Base-by-base conservation (phyloP, 495 filamentous ascomycete genomes). In the Penicillium tannophilum region DNA sequence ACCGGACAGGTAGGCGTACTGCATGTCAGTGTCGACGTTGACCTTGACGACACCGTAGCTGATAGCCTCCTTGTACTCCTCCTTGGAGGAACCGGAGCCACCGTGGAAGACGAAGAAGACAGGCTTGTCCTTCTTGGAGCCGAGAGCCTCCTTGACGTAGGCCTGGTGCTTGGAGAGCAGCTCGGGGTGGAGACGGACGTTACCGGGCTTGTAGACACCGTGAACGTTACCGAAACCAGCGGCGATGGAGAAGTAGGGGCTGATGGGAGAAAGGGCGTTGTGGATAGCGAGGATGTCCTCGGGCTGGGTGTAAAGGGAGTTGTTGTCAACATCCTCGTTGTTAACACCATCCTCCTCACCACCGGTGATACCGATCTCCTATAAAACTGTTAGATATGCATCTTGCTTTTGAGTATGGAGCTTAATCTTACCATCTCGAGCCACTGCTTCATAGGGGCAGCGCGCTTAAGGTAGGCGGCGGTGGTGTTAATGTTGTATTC, bases 41-140 rank as follows among this genome's bases (percentile, higher is more conserved):
- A 99, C 94, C 88, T 99, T 99, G 79, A 97, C 89, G 60, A 99
- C 95, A 78, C 94, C 93, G 75, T 94, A 88, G 64, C 79, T 75
- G 73, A 98, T 97, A 63, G 93, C 93, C 66, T 90, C 84, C 51
- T 72, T 82, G 82, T 87, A 98, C 79, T 98, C 94, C 58, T 88
- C 73, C 83, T 96, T 95, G 72, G 84, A 81, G 51, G 88, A 93
- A 58, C 94, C 95, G 55, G 90, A 93, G 61, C 94, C 94, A 64
- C 95, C 95, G 82, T 99, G 94, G 87, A 99, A 99, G 73, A 99
- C 94, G 74, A 99, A 89, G 86, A 95, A 97, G 68, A 97, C 87
- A 55, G 95, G 94, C 86, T 97, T 97, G 68, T 88, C 81, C 60
- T 91, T 86, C 59, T 79, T 75, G 63, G 82, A 76, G 52, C 68